Evolutionary conservation across 2,329 filamentous ascomycete genomes (phyloP), one percentile per base, ranked within the genome.

Genomic region (Colletotrichum tabaci): DNA sequence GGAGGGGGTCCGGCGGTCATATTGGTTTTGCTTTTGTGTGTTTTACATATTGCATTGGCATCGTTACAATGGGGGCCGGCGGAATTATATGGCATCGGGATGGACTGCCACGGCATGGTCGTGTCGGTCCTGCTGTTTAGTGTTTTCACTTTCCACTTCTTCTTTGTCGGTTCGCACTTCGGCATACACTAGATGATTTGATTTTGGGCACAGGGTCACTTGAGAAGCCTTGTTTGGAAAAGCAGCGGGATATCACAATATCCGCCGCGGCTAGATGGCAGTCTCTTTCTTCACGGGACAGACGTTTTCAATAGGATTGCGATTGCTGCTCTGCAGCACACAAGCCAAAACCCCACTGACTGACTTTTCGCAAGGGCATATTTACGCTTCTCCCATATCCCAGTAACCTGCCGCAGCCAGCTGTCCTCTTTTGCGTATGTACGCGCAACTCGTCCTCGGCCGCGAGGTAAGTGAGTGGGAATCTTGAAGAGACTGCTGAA

Each of bases 61-160:
- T 70, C 18, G 18, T 66, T 60, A 63, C 18, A 60, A 46, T 2
- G 13, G 61, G 47, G 55, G 26, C 46, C 53, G 63, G 55, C 18
- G 61, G 62, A 18, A 42, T 52, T 35, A 12, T 47, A 30, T 35
- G 58, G 60, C 58, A 60, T 69, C 9, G 35, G 35, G 35, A 38
- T 44, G 67, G 65, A 38, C 58, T 47, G 46, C 60, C 55, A 56
- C 53, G 64, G 65, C 65, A 64, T 62, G 23, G 30, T 64, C 26
- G 38, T 35, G 58, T 42, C 16, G n/a, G 3, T 35, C 35, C 47
- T 30, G 10, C 18, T 52, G 15, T 52, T 21, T n/a, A 21, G 16
- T 62, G 46, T 52, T 10, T 6, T 30, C 18, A 13, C 35, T 38
- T 21, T 23, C 21, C 16, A 18, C 35, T 40, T n/a, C 50, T 35